A percentile compares a stretch with the other conserved stretches of the same genome.
Evolutionary conservation across 1,284 basidiomycete species (phyloP).

Genomic region (Cryptococcus sp.): DNA sequence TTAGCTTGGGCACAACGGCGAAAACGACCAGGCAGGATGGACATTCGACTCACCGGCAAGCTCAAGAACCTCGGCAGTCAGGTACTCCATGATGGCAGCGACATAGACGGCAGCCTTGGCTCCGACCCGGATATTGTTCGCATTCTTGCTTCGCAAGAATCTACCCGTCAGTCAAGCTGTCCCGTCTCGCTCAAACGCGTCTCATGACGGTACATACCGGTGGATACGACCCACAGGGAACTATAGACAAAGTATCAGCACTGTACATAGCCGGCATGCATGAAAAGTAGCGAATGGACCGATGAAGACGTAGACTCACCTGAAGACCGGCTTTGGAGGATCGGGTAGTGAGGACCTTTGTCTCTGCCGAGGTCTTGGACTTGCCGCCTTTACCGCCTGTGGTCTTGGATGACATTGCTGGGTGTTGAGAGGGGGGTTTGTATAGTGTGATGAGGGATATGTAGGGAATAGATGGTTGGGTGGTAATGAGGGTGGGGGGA

Average conservation of each 20-base stretch:
- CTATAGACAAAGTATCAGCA: constrained; percentile 15
- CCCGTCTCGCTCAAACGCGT: constrained; percentile 1
- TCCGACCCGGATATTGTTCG: constrained; percentile 67
- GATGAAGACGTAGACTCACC: constrained; percentile 51
- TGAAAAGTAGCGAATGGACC: constrained; percentile 6
- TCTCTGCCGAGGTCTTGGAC: constrained; percentile 47
- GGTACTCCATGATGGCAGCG: constrained; percentile 49
- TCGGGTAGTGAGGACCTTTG: constrained; percentile 57
- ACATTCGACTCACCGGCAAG: constrained; percentile 43
- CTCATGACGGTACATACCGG: constrained; percentile 20
- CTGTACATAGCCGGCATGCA: background rate
- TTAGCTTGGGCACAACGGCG: too few relatives aligned
- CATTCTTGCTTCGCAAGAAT: constrained; percentile 87
- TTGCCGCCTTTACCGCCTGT: constrained; percentile 50
- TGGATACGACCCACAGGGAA: constrained; percentile 46
- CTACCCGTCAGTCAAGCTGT: constrained; percentile 48
- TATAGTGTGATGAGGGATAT: constrained; percentile 2
- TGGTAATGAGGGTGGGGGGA: background rate
- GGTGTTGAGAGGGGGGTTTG: constrained; percentile 7
- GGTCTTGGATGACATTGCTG: constrained; percentile 41
- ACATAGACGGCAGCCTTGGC: constrained; percentile 49
- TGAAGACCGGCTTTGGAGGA: constrained; percentile 79
- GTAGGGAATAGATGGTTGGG: constrained; percentile 5
- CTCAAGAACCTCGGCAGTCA: constrained; percentile 49
- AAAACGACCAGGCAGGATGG: too few relatives aligned